Evolutionary conservation across 208 protist species (phyloP), one percentile per base, ranked within the genome.

Genomic region (Trypanosoma mega): DNA sequence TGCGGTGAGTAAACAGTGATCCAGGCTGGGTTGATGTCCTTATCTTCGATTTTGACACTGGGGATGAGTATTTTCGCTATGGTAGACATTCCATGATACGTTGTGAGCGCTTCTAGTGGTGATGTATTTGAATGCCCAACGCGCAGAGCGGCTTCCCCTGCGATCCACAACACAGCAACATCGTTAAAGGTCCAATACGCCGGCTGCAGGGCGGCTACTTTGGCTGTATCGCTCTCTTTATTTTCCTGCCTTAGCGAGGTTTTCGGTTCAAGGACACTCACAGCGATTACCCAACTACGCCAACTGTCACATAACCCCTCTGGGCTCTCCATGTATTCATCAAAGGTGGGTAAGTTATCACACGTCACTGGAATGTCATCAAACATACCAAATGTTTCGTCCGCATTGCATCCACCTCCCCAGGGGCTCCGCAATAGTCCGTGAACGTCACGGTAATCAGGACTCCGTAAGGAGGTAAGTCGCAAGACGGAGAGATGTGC

Each of bases 151-250:
- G 69, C 46, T 24, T 85, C 82, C 0, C 68, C 72, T 2, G 67
- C 68, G 16, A 89, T 61, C 62, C 62, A 82, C 27, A 85, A 72
- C 1, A 63, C 68, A 12, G 75, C 68, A 12, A 18, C 21, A 0
- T 12, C 4, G 30, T 72, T 56, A 50, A 63, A 76, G 12, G 57
- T 74, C 82, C 82, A 89, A 62, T 76, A 85, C 49, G 70, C 47
- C 26, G 75, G 78, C 24, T 70, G 70, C 49, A 75, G 62, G 1
- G 75, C 72, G 5, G 46, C 47, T 31, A 55, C 61, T 34, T 63
- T 60, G 6, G 11, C 24, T 16, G 20, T 44, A 8, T 49, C 48
- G 6, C 21, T 34, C 2, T 29, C 31, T 20, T 34, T 2, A 4
- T 34, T 16, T 1, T 21, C 11, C 6, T n/a, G n/a, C n/a, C n/a